phyloP scores from a whole-genome alignment of 1,284 basidiomycete genomes.

The Ustilago tritici region DNA sequence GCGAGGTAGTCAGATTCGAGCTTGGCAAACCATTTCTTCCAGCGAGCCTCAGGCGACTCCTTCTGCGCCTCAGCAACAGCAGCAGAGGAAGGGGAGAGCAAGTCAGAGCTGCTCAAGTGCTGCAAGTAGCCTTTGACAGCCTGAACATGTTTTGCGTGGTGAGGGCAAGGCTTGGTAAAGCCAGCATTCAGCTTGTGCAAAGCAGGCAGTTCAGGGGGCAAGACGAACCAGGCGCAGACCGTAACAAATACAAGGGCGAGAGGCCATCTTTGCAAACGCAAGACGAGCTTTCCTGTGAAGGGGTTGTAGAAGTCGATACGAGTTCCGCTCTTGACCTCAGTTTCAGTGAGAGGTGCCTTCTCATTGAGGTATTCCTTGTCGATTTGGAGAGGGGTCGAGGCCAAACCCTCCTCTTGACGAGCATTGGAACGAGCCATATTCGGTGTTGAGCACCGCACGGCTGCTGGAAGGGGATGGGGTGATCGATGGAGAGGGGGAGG shows the following conservation, averaged over 20 bases:
- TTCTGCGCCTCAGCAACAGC: neutral
- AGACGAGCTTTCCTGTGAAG: neutral
- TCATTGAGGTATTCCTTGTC: conserved; percentile 8
- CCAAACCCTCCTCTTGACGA: conserved; percentile 14
- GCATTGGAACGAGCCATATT: conserved; percentile 14
- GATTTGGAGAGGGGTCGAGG: conserved; percentile 18
- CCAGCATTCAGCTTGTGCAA: neutral
- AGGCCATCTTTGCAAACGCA: neutral
- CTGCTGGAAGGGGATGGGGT: neutral
- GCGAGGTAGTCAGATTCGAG: conserved; percentile 51
- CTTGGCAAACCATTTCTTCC: conserved; percentile 38
- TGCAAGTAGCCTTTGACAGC: conserved; percentile 21
- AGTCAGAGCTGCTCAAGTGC: conserved; percentile 14
- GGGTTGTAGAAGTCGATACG: neutral
- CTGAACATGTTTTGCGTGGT: neutral
- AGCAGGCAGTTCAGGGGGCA: neutral
- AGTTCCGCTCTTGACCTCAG: neutral
- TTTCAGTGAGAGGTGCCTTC: neutral
- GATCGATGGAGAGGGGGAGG: neutral
- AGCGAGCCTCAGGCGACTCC: conserved; percentile 20
- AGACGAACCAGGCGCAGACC: neutral
- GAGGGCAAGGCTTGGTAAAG: conserved; percentile 9
- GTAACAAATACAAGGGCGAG: neutral
- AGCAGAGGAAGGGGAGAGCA: neutral
- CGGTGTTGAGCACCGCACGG: neutral